A percentile compares a stretch with the other conserved stretches of the same genome.
Evolutionary conservation across 2,329 filamentous ascomycete species (phyloP).

Genomic region (Dothistroma septosporum): DNA sequence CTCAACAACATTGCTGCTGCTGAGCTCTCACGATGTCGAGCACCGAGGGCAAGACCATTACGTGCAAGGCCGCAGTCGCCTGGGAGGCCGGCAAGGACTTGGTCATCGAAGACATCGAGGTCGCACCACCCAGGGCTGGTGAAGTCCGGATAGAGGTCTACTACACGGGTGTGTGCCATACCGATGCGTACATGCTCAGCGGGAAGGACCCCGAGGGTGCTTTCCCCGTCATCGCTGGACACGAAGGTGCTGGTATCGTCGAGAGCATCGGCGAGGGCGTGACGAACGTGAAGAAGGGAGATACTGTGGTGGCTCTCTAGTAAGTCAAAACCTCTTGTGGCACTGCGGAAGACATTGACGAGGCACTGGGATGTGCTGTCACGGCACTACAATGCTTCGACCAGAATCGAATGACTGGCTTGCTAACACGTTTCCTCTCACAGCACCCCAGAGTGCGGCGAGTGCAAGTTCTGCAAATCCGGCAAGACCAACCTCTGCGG

Average conservation of each 20-base stretch:
- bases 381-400: background rate
- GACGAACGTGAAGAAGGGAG: slow-evolving; percentile 87
- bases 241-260: slow-evolving; percentile 87
- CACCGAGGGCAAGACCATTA: slow-evolving; percentile 75
- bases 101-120: slow-evolving; percentile 86
- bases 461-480: slow-evolving; percentile 99
- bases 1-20: slow-evolving; percentile 7
- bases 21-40: slow-evolving; percentile 40
- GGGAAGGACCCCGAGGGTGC: slow-evolving; percentile 96
- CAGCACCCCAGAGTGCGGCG: slow-evolving; percentile 91
- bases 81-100: slow-evolving; percentile 94
- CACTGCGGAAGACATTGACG: slow-evolving; percentile 13
- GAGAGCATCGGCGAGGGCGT: slow-evolving; percentile 94
- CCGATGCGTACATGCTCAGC: slow-evolving; percentile 83
- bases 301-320: slow-evolving; percentile 88
- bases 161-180: slow-evolving; percentile 99
- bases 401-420: background rate
- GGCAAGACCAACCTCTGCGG: slow-evolving; percentile 99
- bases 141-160: slow-evolving; percentile 96
- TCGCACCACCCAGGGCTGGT: slow-evolving; percentile 79
- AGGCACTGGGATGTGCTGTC: background rate
- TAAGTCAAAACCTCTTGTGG: slow-evolving; percentile 42
- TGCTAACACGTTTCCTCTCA: slow-evolving; percentile 16
- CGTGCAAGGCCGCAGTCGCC: slow-evolving; percentile 84
- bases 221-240: slow-evolving; percentile 82